These are phyloP conservation scores for Stenocarpella maydis DNA, from an alignment of 2,329 filamentous ascomycete genomes.

Conservation along the genomic window DNA sequence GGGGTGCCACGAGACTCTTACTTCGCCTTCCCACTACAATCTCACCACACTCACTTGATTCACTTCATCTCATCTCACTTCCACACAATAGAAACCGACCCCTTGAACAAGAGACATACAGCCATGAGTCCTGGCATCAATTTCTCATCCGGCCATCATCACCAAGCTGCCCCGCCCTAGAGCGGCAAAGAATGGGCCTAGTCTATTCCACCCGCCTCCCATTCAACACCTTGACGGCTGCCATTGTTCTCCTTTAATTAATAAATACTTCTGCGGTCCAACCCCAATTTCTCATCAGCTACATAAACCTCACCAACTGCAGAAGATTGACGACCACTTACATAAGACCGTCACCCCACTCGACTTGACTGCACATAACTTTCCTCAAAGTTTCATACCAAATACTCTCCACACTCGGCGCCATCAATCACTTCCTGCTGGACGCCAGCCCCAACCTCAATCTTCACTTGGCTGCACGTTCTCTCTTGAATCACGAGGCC, in stretches of 20 bases:
- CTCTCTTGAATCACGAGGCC: not conserved
- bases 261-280: not conserved
- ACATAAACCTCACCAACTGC: not conserved
- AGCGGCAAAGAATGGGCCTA: constrained; percentile 10
- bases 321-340: not conserved
- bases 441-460: not conserved
- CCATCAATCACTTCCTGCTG: not conserved
- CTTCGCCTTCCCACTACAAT: not conserved
- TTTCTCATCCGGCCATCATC: not conserved
- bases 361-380: not conserved
- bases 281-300: not conserved
- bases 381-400: not conserved
- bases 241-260: constrained; percentile 22
- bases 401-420: not conserved
- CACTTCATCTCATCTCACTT: constrained; percentile 1
- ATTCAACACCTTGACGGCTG: not conserved
- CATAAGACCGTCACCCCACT: not conserved
- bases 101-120: not conserved
- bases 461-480: not conserved
- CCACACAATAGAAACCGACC: not conserved
- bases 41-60: not conserved
- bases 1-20: constrained; percentile 9
- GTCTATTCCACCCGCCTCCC: not conserved
- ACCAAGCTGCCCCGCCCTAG: not conserved
- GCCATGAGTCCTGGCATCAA: constrained; percentile 19